Percentiles rank a stretch among this genome's conserved stretches.
Conservation (phyloP, 2,329 filamentous ascomycete genomes). For the Aspergillus ustus region DNA sequence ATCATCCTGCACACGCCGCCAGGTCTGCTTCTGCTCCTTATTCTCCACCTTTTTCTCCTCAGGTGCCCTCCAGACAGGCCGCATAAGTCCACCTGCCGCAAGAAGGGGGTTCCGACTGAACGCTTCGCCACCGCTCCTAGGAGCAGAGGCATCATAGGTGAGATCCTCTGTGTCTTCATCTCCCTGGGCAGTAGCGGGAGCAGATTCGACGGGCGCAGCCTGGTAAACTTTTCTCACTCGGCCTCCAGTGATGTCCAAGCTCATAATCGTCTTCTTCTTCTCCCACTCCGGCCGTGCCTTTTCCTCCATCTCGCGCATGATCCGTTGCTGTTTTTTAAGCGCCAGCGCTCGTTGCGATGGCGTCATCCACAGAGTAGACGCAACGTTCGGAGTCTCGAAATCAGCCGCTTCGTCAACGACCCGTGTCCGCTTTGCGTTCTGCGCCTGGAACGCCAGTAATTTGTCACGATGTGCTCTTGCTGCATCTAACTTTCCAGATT, state of each 20-base stretch:
- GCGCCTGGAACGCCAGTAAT: constrained; percentile 78
- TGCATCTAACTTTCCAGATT: constrained; percentile 63
- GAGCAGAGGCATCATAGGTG: constrained; percentile 23
- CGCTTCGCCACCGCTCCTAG: constrained; percentile 34
- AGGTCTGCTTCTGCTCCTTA: constrained; percentile 46
- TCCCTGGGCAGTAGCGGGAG: constrained; percentile 16
- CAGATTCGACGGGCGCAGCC: constrained; percentile 36
- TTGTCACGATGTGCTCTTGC: constrained; percentile 81
- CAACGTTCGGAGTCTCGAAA: constrained; percentile 65
- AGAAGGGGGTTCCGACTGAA: constrained; percentile 52
- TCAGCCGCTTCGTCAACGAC: constrained; percentile 85
- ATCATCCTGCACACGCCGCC: constrained; percentile 53
- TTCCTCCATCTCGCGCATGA: constrained; percentile 85
- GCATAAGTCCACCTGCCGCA: constrained; percentile 47
- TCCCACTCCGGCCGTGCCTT: constrained; percentile 84
- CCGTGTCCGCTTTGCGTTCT: constrained; percentile 82
- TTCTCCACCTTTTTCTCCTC: constrained; percentile 32
- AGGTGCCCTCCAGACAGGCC: constrained; percentile 50
- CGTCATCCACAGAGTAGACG: constrained; percentile 79
- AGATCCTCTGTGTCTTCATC: constrained; percentile 25
- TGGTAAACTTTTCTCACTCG: constrained; percentile 67
- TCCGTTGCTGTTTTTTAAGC: constrained; percentile 82
- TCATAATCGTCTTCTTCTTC: constrained; percentile 81
- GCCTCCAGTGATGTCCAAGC: constrained; percentile 78
- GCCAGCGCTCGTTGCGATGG: constrained; percentile 82